These are phyloP conservation scores for Carex kokanica DNA, from an alignment of 176 grass and related monocot genomes.

Conservation along the genomic window DNA sequence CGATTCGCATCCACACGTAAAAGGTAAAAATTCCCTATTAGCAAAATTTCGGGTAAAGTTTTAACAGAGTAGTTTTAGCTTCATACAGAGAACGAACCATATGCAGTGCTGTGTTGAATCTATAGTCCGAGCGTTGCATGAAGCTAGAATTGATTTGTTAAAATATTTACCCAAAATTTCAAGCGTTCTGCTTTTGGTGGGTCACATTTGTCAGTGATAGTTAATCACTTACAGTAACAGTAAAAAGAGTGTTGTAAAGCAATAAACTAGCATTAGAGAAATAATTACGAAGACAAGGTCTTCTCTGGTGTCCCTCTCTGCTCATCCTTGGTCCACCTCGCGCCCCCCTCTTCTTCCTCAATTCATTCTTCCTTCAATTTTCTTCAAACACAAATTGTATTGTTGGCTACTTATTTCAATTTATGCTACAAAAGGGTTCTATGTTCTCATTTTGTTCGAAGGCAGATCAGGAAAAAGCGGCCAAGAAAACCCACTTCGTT, in stretches of 20 bases:
- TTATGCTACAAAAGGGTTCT: background rate
- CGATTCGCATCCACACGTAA: background rate
- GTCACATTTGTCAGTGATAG: background rate
- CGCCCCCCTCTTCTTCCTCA: background rate
- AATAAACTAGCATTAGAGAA: slow-evolving; percentile 5
- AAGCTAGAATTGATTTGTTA: too few species aligned
- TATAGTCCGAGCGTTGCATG: too few species aligned
- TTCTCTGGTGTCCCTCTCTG: background rate
- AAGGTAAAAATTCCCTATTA: background rate
- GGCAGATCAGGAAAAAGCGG: background rate
- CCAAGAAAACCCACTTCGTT: background rate
- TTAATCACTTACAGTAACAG: slow-evolving; percentile 4
- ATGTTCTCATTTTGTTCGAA: background rate
- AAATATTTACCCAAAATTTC: too few species aligned
- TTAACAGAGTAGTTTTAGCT: too few species aligned
- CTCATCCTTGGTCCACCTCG: background rate
- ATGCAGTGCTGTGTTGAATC: too few species aligned
- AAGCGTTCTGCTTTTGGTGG: background rate
- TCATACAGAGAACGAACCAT: too few species aligned
- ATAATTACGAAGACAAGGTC: slow-evolving; percentile 29
- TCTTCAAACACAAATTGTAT: background rate
- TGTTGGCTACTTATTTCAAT: background rate
- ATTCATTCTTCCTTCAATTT: background rate
- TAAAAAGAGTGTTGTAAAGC: background rate
- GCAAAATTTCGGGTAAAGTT: background rate